Conservation (phyloP, 2,329 filamentous ascomycete species). For the Endoconidiophora laricicola region DNA sequence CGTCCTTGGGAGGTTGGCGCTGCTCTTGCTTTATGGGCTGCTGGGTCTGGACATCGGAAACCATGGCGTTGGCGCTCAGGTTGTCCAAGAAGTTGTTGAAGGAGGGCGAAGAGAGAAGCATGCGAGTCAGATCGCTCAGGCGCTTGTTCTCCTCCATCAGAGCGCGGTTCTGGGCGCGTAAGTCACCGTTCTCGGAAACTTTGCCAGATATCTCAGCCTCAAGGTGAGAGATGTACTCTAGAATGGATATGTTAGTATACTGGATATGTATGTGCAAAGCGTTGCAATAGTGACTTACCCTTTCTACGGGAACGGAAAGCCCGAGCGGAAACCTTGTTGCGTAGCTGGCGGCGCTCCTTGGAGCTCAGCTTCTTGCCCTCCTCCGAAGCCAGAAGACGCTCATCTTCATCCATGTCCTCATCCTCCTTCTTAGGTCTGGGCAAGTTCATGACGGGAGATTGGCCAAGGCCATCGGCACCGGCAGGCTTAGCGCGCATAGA, state of each 20-base stretch:
- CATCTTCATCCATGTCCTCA: slow-evolving; percentile 97
- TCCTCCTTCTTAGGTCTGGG: slow-evolving; percentile 77
- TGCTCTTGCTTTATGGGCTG: slow-evolving; percentile 26
- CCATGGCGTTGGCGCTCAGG: slow-evolving; percentile 31
- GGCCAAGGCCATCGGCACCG: slow-evolving; percentile 27
- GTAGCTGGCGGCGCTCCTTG: slow-evolving; percentile 90
- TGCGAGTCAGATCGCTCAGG: slow-evolving; percentile 59
- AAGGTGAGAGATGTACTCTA: slow-evolving; percentile 93
- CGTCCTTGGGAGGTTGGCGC: slow-evolving; percentile 45
- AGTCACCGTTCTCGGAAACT: slow-evolving; percentile 65
- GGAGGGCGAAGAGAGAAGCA: slow-evolving; percentile 63
- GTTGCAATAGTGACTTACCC: slow-evolving; percentile 42
- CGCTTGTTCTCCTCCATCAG: slow-evolving; percentile 76
- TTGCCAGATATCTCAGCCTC: slow-evolving; percentile 77
- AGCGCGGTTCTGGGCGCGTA: slow-evolving; percentile 65
- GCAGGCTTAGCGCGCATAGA: slow-evolving; percentile 64
- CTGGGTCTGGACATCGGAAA: slow-evolving; percentile 23
- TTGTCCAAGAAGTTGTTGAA: slow-evolving; percentile 69
- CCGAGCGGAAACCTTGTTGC: slow-evolving; percentile 96
- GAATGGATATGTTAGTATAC: slow-evolving; percentile 29
- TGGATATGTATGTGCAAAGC: neutral
- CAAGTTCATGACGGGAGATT: slow-evolving; percentile 37
- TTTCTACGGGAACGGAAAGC: slow-evolving; percentile 97
- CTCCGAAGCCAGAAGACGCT: slow-evolving; percentile 82
- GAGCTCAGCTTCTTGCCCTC: slow-evolving; percentile 98